These are phyloP conservation scores for Alternaria triticimaculans DNA, from an alignment of 2,329 filamentous ascomycete species.

Conservation along the genomic window DNA sequence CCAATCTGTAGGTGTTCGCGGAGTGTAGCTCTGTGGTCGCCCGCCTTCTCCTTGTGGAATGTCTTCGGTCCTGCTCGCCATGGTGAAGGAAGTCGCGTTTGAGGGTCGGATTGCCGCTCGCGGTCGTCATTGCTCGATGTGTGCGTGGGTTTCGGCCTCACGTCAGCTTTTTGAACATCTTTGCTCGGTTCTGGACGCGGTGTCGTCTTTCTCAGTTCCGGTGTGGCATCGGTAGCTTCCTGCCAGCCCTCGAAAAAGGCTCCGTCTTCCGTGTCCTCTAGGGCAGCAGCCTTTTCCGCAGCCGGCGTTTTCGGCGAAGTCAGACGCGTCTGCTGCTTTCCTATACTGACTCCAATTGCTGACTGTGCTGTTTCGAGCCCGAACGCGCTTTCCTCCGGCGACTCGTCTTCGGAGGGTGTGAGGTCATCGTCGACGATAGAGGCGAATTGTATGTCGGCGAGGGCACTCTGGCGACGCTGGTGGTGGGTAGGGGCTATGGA, in stretches of 20 bases:
- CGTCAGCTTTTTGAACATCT: not conserved
- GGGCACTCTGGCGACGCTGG: constrained; percentile 43
- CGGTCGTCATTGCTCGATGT: constrained; percentile 10
- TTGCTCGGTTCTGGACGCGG: not conserved
- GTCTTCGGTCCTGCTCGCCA: constrained; percentile 51
- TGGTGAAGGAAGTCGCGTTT: constrained; percentile 52
- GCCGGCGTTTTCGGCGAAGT: constrained; percentile 64
- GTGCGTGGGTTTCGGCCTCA: not conserved
- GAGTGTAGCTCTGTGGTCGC: constrained; percentile 46
- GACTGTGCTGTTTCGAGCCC: constrained; percentile 51
- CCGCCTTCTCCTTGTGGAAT: constrained; percentile 39
- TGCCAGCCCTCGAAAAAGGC: constrained; percentile 57
- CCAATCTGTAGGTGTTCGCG: constrained; percentile 48
- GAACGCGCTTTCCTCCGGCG: constrained; percentile 34
- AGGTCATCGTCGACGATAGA: constrained; percentile 48
- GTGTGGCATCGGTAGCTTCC: constrained; percentile 13
- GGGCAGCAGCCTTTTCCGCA: constrained; percentile 63
- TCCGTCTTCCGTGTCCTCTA: constrained; percentile 56
- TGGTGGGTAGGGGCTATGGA: constrained; percentile 7
- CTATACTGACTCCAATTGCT: constrained; percentile 66
- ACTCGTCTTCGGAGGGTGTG: constrained; percentile 56
- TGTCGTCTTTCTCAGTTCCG: not conserved
- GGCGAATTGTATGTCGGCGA: constrained; percentile 52
- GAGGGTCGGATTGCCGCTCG: constrained; percentile 16
- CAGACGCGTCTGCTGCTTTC: constrained; percentile 62